Evolutionary conservation across 345 rosid species (phyloP).

Genomic region (Acer campestre): DNA sequence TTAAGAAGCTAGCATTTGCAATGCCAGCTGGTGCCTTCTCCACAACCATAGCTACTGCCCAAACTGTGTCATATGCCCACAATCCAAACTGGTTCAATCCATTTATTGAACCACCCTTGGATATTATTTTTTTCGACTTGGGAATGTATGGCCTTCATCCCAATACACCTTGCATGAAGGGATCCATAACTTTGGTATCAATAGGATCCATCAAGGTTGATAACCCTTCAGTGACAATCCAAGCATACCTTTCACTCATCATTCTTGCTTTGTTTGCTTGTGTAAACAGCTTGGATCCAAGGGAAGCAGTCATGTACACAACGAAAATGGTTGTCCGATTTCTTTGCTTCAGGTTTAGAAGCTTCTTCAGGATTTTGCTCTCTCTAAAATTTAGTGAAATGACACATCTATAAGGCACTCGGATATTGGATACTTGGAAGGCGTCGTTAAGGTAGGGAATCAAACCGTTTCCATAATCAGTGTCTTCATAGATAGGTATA

Average conservation of each 20-base stretch:
- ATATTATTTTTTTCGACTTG: not conserved
- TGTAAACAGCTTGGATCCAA: slow-evolving; percentile 15
- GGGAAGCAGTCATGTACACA: slow-evolving; percentile 19
- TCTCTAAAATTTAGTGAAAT: slow-evolving; percentile 5
- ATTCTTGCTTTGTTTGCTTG: slow-evolving; percentile 14
- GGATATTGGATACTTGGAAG: slow-evolving; percentile 10
- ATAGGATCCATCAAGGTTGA: slow-evolving; percentile 10
- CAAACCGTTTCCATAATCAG: slow-evolving; percentile 24
- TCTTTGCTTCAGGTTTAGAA: not conserved
- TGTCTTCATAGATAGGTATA: slow-evolving; percentile 26
- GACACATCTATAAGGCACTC: not conserved
- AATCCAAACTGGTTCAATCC: slow-evolving; percentile 21
- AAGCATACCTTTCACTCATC: slow-evolving; percentile 31
- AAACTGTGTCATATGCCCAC: slow-evolving; percentile 47
- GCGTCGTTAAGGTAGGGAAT: slow-evolving; percentile 19
- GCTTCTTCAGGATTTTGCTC: not conserved
- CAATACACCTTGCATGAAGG: slow-evolving; percentile 34
- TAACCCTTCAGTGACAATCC: slow-evolving; percentile 26
- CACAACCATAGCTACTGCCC: slow-evolving; percentile 43
- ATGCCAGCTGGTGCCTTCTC: slow-evolving; percentile 20
- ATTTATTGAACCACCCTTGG: no score
- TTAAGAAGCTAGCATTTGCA: slow-evolving; percentile 8
- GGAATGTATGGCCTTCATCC: slow-evolving; percentile 28
- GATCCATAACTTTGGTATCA: not conserved
- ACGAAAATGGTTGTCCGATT: slow-evolving; percentile 1